These are phyloP conservation scores for Phtheirospermum japonicum DNA, from an alignment of 257 asterid species.

Conservation along the genomic window DNA sequence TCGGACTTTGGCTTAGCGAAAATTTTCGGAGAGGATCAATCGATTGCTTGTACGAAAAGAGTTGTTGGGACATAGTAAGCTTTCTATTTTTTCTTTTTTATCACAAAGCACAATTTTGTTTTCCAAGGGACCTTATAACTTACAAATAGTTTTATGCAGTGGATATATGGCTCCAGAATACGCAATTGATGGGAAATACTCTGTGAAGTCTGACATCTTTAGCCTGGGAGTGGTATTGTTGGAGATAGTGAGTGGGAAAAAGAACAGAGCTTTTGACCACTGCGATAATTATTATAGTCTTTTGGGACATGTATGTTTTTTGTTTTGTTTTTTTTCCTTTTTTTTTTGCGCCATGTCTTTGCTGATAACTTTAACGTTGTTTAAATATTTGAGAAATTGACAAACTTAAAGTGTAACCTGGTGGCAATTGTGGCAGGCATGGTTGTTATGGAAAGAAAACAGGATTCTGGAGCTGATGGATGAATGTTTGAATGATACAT, in stretches of 20 bases:
- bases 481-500: constrained; percentile 26
- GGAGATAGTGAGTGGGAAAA: constrained; percentile 45
- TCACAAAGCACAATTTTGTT: too few species aligned
- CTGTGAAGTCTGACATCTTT: constrained; percentile 42
- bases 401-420: neutral
- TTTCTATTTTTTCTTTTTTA: neutral
- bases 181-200: constrained; percentile 44
- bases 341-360: too few species aligned
- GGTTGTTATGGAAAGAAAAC: constrained; percentile 40
- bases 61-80: constrained; percentile 50
- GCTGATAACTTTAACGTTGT: too few species aligned
- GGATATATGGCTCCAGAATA: constrained; percentile 54
- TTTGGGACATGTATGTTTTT: constrained; percentile 38
- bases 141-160: constrained; percentile 28
- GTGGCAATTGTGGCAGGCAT: constrained; percentile 31
- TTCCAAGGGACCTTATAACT: neutral
- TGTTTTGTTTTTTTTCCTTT: too few species aligned
- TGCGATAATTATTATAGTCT: constrained; percentile 31
- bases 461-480: constrained; percentile 36
- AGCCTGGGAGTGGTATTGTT: constrained; percentile 45
- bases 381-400: neutral
- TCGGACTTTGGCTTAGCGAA: constrained; percentile 52
- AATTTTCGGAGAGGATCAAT: constrained; percentile 33
- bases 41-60: constrained; percentile 33
- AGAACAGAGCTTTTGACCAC: constrained; percentile 34